Conservation (phyloP, 768 basidiomycete genomes). For the Cyathus striatus region DNA sequence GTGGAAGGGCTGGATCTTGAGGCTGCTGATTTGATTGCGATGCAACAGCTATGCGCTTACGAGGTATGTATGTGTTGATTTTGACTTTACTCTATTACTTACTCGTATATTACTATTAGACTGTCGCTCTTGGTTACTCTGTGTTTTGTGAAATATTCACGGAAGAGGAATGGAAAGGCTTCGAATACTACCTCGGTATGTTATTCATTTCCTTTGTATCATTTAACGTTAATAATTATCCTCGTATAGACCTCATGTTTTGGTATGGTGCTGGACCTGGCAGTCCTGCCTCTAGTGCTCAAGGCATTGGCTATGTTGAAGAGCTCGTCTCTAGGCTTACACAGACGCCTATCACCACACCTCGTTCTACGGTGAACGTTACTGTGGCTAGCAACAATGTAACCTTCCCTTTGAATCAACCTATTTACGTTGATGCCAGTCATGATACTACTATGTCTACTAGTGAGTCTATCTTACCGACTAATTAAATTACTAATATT, state of each 20-base stretch:
- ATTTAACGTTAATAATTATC: not conserved
- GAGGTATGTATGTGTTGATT: conserved; percentile 38
- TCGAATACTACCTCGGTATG: conserved; percentile 52
- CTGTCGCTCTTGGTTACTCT: conserved; percentile 75
- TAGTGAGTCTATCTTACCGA: conserved; percentile 27
- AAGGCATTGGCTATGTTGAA: conserved; percentile 64
- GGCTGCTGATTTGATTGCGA: conserved; percentile 46
- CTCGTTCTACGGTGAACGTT: conserved; percentile 62
- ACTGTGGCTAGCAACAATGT: conserved; percentile 51
- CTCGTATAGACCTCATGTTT: conserved; percentile 42
- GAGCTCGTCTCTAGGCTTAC: conserved; percentile 70
- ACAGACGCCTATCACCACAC: conserved; percentile 44
- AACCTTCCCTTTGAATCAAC: conserved; percentile 53
- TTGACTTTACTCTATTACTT: not conserved
- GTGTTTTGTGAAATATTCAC: conserved; percentile 76
- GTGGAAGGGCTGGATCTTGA: conserved; percentile 49
- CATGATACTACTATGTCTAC: conserved; percentile 74
- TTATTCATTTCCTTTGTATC: not conserved
- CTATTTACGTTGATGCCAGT: conserved; percentile 71
- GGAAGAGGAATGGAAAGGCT: conserved; percentile 77
- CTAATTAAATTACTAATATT: conserved; percentile 1
- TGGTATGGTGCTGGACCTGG: conserved; percentile 71
- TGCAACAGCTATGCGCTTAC: conserved; percentile 72
- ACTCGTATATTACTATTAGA: too few relatives aligned
- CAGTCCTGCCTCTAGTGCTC: conserved; percentile 54